Evolutionary conservation across 768 basidiomycete genomes (phyloP), one percentile per base, ranked within the genome.

Genomic region (Suillus discolor): DNA sequence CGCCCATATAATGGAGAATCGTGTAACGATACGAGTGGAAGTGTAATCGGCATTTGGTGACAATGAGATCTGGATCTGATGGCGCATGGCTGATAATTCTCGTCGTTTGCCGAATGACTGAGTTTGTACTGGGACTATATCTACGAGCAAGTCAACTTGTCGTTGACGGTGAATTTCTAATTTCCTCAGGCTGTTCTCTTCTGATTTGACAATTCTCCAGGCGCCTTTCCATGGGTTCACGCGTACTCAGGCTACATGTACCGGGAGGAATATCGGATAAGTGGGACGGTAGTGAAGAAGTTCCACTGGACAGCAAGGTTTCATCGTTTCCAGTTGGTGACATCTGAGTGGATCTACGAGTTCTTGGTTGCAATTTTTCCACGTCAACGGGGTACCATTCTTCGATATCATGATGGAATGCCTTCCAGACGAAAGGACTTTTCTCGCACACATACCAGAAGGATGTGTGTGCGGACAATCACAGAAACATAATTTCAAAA

Each of bases 141-240:
- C 6, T 31, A 31, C 31, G 31, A 31, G 31, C 7, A 44, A 44
- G 6, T 20, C 20, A n/a, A 9, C 20, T n/a, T n/a, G 8, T n/a
- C 20, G 8, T 45, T 4, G 44, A 45, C 4, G 6, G 45, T 20
- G 45, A 47, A 47, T 47, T 47, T 47, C 11, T 4, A n/a, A 47
- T 47, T n/a, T n/a, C 45, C 45, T 47, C 41, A 18, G 16, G 41
- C 16, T 42, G 36, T 38, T 38, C 36, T 42, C 6, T 16, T 25
- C 23, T 6, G 15, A 15, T 6, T 13, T 25, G 49, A 49, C 49
- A 25, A 16, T 25, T 15, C 13, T 16, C 23, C 18, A 31, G 9
- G 3, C 31, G 4, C 4, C 16, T 53, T 53, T 53, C n/a, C 16
- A 73, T 70, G 75, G 74, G 66, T 65, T 63, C 67, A 67, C 25